Evolutionary conservation across 1,139 yeast species (phyloP), one percentile per base, ranked within the genome.

Genomic region (Starmera stellimalicola): DNA sequence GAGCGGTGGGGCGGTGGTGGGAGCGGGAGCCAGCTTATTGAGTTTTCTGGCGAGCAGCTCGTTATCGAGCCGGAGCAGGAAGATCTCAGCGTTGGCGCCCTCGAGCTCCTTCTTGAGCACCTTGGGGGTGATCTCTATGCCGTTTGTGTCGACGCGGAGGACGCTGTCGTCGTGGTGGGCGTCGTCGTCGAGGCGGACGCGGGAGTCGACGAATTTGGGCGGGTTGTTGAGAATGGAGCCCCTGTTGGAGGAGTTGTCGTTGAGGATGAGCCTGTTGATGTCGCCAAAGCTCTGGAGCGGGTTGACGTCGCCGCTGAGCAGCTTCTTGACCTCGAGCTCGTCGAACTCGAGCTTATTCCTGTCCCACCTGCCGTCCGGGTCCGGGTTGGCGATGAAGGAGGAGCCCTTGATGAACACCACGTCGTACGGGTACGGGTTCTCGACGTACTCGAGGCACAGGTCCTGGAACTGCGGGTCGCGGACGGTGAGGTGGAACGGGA

Each of bases 81-180:
- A 30, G n/a, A 20, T 30, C 17, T 30, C 32, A 6, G 32, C 32
- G 14, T 7, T 22, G 4, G 32, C 11, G 17, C 27, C 18, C 12
- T 22, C 16, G n/a, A 28, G 15, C 11, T 28, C 30, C 16, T 25
- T 28, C 15, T 19, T 28, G 25, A 28, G 12, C 7, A 14, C 11
- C 12, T 28, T 28, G 10, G 43, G 43, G 2, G 43, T 39, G 7
- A 29, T 20, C 4, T 39, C 43, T 14, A 26, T 26, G 6, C 15
- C 15, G 16, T 14, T 5, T 14, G 15, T 10, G n/a, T n/a, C 14
- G 7, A 4, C 11, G 5, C 20, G 8, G 6, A 14, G 7, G 11
- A 6, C 12, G 11, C 3, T 22, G 6, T 22, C 25, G 11, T 22
- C 25, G 11, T 22, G 14, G 12, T 22, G 12, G 11, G 7, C 25